Conservation (phyloP, 2,329 filamentous ascomycete species). For the Clonostachys rosea region DNA sequence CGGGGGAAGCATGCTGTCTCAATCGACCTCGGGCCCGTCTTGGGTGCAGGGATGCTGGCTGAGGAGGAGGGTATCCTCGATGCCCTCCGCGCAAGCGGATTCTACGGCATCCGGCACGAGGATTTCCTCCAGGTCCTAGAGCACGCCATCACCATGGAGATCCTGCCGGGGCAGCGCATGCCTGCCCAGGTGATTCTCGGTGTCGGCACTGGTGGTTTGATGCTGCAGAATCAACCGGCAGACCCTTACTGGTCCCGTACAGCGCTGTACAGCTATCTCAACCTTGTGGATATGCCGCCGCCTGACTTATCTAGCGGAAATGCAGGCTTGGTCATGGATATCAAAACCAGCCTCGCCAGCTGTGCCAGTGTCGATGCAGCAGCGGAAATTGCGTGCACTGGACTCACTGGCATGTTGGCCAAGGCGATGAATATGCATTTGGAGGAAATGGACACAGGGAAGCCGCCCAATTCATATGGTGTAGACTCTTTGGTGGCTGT, state of each 20-base stretch:
- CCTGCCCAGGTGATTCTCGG: constrained; percentile 46
- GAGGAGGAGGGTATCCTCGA: constrained; percentile 40
- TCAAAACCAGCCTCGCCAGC: constrained; percentile 24
- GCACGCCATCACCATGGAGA: constrained; percentile 35
- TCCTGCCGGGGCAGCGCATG: constrained; percentile 14
- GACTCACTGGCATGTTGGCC: constrained; percentile 32
- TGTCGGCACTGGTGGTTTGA: constrained; percentile 48
- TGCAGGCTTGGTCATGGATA: constrained; percentile 7
- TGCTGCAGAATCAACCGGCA: constrained; percentile 42
- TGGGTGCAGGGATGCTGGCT: constrained; percentile 50
- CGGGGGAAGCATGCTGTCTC: constrained; percentile 32
- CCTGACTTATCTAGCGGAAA: constrained; percentile 14
- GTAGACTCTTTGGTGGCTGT: constrained; percentile 49
- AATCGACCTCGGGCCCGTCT: constrained; percentile 45
- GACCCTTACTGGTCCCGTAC: constrained; percentile 51
- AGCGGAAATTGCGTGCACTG: constrained; percentile 23
- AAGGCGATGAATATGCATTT: constrained; percentile 38
- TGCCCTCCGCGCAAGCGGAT: constrained; percentile 43
- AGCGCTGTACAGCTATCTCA: constrained; percentile 41
- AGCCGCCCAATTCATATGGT: constrained; percentile 38
- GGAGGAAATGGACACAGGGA: constrained; percentile 35
- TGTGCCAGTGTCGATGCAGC: constrained; percentile 19
- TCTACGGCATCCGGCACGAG: constrained; percentile 46
- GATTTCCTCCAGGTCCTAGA: constrained; percentile 43
- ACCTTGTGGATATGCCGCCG: constrained; percentile 37